Conservation (phyloP, 2,329 filamentous ascomycete species). For the Fusarium annulatum region DNA sequence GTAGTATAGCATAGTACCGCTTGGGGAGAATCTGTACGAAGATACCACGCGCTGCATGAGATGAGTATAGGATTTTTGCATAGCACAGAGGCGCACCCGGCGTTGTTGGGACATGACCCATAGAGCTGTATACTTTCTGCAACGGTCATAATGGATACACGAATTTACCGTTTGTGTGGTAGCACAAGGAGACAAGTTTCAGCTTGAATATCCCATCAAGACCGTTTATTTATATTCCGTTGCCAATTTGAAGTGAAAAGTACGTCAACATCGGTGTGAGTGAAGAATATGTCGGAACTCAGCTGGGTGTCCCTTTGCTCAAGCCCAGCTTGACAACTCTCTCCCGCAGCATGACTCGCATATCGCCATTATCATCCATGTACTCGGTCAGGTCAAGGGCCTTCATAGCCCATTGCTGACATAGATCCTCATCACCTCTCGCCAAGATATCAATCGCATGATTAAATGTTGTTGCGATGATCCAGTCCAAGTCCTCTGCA, state of each 20-base stretch:
- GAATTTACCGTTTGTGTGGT: constrained; percentile 14
- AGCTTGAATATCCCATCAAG: not conserved
- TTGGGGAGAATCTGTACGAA: constrained; percentile 16
- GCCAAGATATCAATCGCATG: constrained; percentile 75
- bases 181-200: constrained; percentile 13
- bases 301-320: not conserved
- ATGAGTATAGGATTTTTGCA: constrained; percentile 32
- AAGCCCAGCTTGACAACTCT: constrained; percentile 56
- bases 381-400: constrained; percentile 71
- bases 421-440: constrained; percentile 63
- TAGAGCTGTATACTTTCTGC: constrained; percentile 30
- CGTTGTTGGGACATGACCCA: constrained; percentile 31
- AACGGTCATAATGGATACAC: constrained; percentile 27
- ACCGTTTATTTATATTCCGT: not conserved
- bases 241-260: not conserved
- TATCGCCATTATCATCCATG: constrained; percentile 62
- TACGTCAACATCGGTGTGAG: not conserved
- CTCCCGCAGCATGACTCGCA: constrained; percentile 58
- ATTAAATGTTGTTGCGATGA: constrained; percentile 77
- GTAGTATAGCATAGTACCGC: not conserved
- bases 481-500: constrained; percentile 77
- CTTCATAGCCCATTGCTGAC: constrained; percentile 70
- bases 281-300: not conserved
- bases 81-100: constrained; percentile 31
- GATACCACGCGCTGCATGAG: constrained; percentile 34